Percentiles rank a stretch among this genome's conserved stretches.
These are phyloP conservation scores for Auricularia sp. DNA, from an alignment of 768 basidiomycete genomes.

Conservation along the genomic window DNA sequence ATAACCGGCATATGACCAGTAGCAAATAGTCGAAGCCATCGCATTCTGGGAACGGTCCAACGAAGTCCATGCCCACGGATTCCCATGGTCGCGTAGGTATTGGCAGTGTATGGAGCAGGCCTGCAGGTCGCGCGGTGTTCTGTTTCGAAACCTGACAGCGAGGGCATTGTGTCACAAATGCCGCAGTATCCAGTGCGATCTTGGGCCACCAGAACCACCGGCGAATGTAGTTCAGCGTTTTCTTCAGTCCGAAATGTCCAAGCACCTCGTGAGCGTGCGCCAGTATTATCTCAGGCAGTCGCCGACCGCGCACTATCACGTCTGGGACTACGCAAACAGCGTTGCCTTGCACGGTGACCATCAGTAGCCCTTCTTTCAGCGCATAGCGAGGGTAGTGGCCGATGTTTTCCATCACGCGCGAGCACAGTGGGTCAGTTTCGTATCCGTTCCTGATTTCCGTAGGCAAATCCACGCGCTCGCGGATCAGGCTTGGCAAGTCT, in stretches of 20 bases:
- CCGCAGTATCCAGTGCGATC: constrained; percentile 13
- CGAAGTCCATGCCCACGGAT: constrained; percentile 19
- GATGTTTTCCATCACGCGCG: background rate
- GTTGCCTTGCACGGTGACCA: background rate
- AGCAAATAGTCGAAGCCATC: constrained; percentile 3
- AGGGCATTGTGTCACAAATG: constrained; percentile 22
- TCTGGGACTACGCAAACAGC: constrained; percentile 15
- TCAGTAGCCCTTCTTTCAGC: background rate
- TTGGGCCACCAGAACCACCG: constrained; percentile 19
- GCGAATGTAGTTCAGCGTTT: constrained; percentile 10
- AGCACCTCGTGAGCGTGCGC: background rate
- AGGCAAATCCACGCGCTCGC: background rate
- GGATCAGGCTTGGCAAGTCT: background rate
- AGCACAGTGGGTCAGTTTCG: background rate
- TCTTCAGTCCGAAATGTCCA: constrained; percentile 11
- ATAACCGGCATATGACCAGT: background rate
- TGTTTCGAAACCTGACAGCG: constrained; percentile 12
- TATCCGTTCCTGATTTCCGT: background rate
- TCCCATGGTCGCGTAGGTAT: constrained; percentile 15
- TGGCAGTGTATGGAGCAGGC: constrained; percentile 3
- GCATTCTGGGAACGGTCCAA: constrained; percentile 12
- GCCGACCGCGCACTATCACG: constrained; percentile 8
- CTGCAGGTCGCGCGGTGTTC: background rate
- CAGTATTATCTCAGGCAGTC: background rate
- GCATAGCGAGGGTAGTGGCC: background rate